Evolutionary conservation across 2,329 filamentous ascomycete genomes (phyloP).

Genomic region (Aspergillus sp.): DNA sequence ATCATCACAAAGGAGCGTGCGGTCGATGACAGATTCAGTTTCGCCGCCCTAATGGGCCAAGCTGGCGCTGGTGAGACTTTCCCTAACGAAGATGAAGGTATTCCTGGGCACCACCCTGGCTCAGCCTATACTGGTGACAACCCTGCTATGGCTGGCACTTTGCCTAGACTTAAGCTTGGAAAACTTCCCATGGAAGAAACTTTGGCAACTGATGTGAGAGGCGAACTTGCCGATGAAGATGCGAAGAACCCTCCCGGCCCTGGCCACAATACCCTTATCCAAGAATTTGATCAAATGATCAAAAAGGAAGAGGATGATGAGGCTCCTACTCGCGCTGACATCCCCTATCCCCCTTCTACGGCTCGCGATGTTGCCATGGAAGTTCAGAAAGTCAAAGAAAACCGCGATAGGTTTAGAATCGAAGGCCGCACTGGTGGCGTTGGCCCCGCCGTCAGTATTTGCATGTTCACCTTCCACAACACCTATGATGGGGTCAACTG

Average conservation of each 20-base stretch:
- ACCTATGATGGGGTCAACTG: conserved; percentile 86
- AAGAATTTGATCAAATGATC: conserved; percentile 81
- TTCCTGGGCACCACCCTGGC: conserved; percentile 62
- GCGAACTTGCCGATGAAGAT: conserved; percentile 83
- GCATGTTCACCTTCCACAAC: conserved; percentile 99
- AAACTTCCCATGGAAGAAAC: conserved; percentile 79
- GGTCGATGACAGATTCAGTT: conserved; percentile 54
- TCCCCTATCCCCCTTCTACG: conserved; percentile 82
- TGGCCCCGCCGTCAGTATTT: conserved; percentile 77
- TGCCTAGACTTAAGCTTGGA: conserved; percentile 68
- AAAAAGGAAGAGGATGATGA: conserved; percentile 90
- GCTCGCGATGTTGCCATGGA: conserved; percentile 90
- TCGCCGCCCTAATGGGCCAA: conserved; percentile 55
- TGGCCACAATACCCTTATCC: conserved; percentile 69
- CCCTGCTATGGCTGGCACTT: conserved; percentile 51
- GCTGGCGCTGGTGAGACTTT: conserved; percentile 52
- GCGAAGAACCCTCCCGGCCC: conserved; percentile 64
- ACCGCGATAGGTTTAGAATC: conserved; percentile 85
- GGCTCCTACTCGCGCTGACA: conserved; percentile 68
- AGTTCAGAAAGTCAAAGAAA: conserved; percentile 88
- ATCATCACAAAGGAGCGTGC: conserved; percentile 57
- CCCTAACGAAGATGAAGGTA: conserved; percentile 64
- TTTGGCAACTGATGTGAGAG: conserved; percentile 77
- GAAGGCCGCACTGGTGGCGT: conserved; percentile 78
- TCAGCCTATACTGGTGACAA: conserved; percentile 57